Conservation (phyloP, 2,329 filamentous ascomycete species). For the Arthroderma sp. region DNA sequence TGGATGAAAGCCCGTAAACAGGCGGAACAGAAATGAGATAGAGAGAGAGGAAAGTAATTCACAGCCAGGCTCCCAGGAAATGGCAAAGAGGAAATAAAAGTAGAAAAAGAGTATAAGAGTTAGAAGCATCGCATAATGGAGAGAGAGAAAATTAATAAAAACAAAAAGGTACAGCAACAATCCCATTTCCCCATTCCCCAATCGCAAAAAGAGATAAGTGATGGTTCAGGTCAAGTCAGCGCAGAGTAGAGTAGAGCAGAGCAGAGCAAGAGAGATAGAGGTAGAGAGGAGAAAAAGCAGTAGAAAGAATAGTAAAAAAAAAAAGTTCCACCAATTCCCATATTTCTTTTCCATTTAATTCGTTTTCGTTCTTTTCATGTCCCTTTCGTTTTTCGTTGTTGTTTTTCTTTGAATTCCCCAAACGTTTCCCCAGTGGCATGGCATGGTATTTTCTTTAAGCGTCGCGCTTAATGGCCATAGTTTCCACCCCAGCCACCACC, state of each 20-base stretch:
- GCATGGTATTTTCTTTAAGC: not conserved
- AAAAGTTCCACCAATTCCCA: constrained; percentile 2
- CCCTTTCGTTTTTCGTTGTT: not conserved
- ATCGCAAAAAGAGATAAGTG: constrained; percentile 6
- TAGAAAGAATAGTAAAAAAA: not conserved
- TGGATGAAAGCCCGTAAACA: not conserved
- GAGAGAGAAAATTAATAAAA: not conserved
- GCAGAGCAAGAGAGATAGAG: not conserved
- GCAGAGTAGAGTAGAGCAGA: not conserved
- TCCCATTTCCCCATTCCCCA: constrained; percentile 5
- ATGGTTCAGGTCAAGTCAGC: constrained; percentile 2
- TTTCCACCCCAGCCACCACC: constrained; percentile 37
- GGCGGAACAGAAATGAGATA: constrained; percentile 11
- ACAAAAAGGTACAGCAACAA: not conserved
- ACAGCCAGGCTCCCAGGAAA: constrained; percentile 3
- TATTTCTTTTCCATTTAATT: constrained; percentile 5
- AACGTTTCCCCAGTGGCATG: not conserved
- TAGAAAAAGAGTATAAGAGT: not conserved
- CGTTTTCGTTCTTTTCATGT: constrained; percentile 5
- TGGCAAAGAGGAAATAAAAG: constrained; percentile 4
- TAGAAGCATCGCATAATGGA: constrained; percentile 1
- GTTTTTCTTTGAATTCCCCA: not conserved
- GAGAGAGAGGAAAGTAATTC: not conserved
- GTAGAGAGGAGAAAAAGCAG: not conserved
- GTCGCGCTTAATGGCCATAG: constrained; percentile 32